phyloP scores from a whole-genome alignment of 192 early-diverging fungal species.

The Geranomyces variabilis region DNA sequence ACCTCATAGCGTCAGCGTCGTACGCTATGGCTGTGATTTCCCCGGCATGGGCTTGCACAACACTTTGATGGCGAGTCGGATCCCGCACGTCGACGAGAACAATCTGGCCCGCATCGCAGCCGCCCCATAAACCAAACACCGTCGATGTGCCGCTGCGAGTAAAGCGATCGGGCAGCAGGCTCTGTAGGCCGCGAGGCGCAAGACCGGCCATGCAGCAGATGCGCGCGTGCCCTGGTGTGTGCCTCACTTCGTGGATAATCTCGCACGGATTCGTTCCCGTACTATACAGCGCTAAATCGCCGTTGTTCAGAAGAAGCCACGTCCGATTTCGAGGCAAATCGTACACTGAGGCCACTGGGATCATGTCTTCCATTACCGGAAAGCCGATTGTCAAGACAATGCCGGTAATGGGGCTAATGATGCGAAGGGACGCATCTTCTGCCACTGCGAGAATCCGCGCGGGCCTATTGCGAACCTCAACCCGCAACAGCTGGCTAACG shows the following conservation, averaged over 20 bases:
- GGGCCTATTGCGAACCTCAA: conserved; percentile 16
- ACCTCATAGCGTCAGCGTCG: conserved; percentile 21
- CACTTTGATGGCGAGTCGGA: conserved; percentile 33
- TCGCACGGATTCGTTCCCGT: conserved; percentile 47
- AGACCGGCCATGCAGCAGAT: conserved; percentile 45
- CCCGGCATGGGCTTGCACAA: conserved; percentile 44
- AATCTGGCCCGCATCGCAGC: conserved; percentile 56
- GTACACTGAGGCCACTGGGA: conserved; percentile 36
- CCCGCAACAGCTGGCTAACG: conserved; percentile 26
- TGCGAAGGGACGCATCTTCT: conserved; percentile 44
- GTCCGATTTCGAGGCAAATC: conserved; percentile 48
- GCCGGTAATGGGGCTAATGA: conserved; percentile 54
- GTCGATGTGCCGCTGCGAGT: conserved; percentile 17
- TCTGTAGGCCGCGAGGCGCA: conserved; percentile 5
- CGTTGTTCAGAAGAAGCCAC: conserved; percentile 44
- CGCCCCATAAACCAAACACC: conserved; percentile 48
- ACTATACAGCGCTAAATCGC: conserved; percentile 47
- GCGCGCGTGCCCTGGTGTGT: conserved; percentile 22
- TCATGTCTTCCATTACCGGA: conserved; percentile 50
- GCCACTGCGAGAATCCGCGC: conserved; percentile 48
- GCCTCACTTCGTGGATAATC: conserved; percentile 45
- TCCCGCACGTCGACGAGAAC: conserved; percentile 46
- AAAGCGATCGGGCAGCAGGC: neutral
- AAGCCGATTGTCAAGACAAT: conserved; percentile 46
- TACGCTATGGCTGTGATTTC: conserved; percentile 36